These are phyloP conservation scores for Podosphaera fusca DNA, from an alignment of 2,329 filamentous ascomycete species.

Conservation along the genomic window DNA sequence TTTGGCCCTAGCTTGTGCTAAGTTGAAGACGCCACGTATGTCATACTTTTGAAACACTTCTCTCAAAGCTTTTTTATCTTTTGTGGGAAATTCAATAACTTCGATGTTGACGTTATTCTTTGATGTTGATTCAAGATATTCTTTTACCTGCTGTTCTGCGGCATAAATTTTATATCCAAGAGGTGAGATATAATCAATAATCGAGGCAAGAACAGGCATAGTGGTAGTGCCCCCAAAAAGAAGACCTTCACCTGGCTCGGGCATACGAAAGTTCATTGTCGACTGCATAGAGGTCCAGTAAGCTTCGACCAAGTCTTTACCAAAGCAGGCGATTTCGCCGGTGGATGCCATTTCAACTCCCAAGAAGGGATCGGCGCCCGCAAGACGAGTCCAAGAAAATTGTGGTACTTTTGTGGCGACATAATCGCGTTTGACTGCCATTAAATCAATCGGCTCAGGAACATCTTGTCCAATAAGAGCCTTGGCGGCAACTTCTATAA, in stretches of 20 bases:
- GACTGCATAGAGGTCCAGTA: conserved; percentile 96
- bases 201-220: conserved; percentile 46
- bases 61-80: conserved; percentile 82
- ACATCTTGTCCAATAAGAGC: conserved; percentile 71
- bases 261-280: conserved; percentile 97
- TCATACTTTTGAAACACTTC: conserved; percentile 95
- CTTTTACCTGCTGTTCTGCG: conserved; percentile 59
- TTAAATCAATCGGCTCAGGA: conserved; percentile 66
- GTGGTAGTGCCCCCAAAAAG: conserved; percentile 71
- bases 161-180: conserved; percentile 90
- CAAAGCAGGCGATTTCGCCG: conserved; percentile 97
- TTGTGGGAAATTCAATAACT: conserved; percentile 88
- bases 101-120: conserved; percentile 52
- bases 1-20: conserved; percentile 64
- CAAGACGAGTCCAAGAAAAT: conserved; percentile 96
- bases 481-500: conserved; percentile 87
- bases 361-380: conserved; percentile 89
- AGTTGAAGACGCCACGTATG: conserved; percentile 87
- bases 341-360: conserved; percentile 95
- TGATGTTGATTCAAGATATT: conserved; percentile 49
- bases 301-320: conserved; percentile 81
- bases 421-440: conserved; percentile 76
- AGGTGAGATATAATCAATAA: conserved; percentile 70
- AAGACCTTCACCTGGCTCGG: conserved; percentile 82
- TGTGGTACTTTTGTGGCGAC: conserved; percentile 94